Evolutionary conservation across 108 stramenopile genomes (phyloP).

Genomic region (Fragilariopsis cylindrus): DNA sequence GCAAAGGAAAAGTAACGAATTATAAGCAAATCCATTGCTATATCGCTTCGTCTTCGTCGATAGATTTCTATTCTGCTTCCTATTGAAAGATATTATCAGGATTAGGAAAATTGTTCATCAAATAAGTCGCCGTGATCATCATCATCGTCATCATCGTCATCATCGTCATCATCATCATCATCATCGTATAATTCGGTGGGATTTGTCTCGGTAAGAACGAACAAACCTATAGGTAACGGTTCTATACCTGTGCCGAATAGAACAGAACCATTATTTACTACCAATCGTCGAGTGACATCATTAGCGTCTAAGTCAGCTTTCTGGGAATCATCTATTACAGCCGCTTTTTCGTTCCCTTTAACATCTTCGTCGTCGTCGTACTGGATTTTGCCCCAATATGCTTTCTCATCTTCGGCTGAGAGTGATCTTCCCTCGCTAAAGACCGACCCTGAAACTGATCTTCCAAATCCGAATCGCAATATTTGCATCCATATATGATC

Average conservation of each 20-base stretch:
- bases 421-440: conserved; percentile 71
- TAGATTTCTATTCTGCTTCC: not conserved
- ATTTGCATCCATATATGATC: conserved; percentile 88
- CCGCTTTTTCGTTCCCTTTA: conserved; percentile 35
- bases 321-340: conserved; percentile 22
- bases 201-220: conserved; percentile 59
- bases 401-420: conserved; percentile 70
- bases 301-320: conserved; percentile 31
- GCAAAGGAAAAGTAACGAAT: too few relatives aligned
- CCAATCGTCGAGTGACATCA: conserved; percentile 15
- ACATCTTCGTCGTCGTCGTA: conserved; percentile 28
- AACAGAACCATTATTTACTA: conserved; percentile 60
- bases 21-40: too few relatives aligned
- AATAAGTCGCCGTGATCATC: conserved; percentile 51
- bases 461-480: conserved; percentile 80
- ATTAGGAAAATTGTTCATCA: conserved; percentile 9
- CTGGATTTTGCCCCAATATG: conserved; percentile 75
- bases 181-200: conserved; percentile 38
- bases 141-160: conserved; percentile 54
- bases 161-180: conserved; percentile 52
- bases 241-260: conserved; percentile 76
- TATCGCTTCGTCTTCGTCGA: too few relatives aligned
- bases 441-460: conserved; percentile 74
- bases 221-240: conserved; percentile 65
- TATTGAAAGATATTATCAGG: not conserved